Base-by-base conservation (phyloP, 345 rosid species). In the Cochlearia excelsa region DNA sequence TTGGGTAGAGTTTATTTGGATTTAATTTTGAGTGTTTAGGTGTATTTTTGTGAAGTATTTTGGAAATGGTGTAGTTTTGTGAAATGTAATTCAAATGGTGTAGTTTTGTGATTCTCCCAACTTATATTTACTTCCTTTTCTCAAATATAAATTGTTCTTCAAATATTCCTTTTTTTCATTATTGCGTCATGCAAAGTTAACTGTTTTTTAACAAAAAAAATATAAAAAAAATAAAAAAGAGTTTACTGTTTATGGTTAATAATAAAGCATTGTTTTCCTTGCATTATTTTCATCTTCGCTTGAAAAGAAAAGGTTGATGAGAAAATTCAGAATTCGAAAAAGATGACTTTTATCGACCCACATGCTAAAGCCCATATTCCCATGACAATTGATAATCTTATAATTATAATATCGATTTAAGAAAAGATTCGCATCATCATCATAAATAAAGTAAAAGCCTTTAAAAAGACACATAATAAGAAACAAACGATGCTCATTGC, bases 351-450 rank as follows among this genome's bases (percentile, higher is more conserved):
- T 58, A 67, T 35, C 46, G 5, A 67, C 52, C 65, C 53, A 67
- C 59, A 67, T 67, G 65, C 5, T 43, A 33, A 33, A 42, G 51
- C 42, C 31, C 71, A 49, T 37, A 9, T 59, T 67, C 54, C 71
- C 59, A 67, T 34, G 59, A 28, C 52, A 50, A 5, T 30, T 2
- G 52, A 67, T 67, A 59, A 58, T 35, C 39, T 9, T 26, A 33
- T 11, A 48, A 50, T 48, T 16, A 16, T 16, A 16, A 16, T 16
- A 16, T 16, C 23, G 23, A 16, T 16, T 16, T 16, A 16, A 16
- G 23, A 16, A 16, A 16, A 16, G 23, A 57, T 40, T 31, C 57
- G 38, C 23, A 57, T 48, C 47, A 6, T 47, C 38, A 55, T 48
- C 5, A 30, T 39, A 50, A n/a, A 55, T 38, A 56, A 33, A 40